Evolutionary conservation across 2,329 filamentous ascomycete species (phyloP).

Genomic region (Colletotrichum echinochloae): DNA sequence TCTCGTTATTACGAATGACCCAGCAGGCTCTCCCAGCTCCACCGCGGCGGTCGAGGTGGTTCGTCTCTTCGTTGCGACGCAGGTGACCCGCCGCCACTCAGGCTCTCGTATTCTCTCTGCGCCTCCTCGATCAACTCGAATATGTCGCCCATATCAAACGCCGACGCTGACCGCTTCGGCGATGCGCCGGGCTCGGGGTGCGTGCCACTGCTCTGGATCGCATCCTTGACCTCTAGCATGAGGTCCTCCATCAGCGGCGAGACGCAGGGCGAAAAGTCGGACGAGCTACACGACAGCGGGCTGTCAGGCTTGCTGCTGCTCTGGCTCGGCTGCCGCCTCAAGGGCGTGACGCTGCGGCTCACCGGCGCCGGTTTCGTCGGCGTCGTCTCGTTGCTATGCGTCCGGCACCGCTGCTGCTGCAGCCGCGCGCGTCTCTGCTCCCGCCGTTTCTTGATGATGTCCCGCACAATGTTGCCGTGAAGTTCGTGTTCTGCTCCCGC

Average conservation of each 20-base stretch:
- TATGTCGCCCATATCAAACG: constrained; percentile 34
- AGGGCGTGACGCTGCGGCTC: constrained; percentile 32
- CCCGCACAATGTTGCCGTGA: constrained; percentile 29
- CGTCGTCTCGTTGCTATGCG: constrained; percentile 24
- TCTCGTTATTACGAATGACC: constrained; percentile 1
- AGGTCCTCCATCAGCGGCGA: constrained; percentile 38
- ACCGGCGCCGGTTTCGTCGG: constrained; percentile 6
- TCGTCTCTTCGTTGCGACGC: not conserved
- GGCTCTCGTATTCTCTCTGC: constrained; percentile 34
- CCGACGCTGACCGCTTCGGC: constrained; percentile 7
- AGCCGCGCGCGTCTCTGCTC: constrained; percentile 32
- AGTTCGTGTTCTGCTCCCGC: constrained; percentile 24
- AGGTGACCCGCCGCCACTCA: constrained; percentile 3
- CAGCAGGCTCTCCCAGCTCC: constrained; percentile 30
- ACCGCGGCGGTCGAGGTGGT: not conserved
- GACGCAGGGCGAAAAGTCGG: constrained; percentile 32
- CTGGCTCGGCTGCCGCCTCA: constrained; percentile 32
- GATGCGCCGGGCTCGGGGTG: not conserved
- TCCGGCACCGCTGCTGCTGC: constrained; percentile 26
- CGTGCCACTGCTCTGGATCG: constrained; percentile 32
- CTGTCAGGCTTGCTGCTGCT: constrained; percentile 33
- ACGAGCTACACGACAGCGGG: constrained; percentile 20
- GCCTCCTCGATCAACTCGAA: constrained; percentile 35
- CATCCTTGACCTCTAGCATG: constrained; percentile 35
- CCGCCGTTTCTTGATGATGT: constrained; percentile 34